A percentile compares a stretch with the other conserved stretches of the same genome.
Conservation (phyloP, 1,284 basidiomycete species). For the Waitea zeae region DNA sequence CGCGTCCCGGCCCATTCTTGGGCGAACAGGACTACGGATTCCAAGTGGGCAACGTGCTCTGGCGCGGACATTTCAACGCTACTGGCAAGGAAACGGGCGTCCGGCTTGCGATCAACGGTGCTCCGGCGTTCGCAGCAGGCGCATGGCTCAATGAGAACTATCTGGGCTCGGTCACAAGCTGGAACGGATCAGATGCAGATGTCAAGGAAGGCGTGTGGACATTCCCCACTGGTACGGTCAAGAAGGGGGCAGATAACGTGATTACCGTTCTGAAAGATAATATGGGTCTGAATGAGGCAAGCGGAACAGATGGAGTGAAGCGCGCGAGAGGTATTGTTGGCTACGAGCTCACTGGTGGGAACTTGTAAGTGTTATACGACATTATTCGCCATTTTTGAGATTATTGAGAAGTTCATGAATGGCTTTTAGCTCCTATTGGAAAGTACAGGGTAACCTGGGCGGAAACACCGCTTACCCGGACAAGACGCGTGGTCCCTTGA, state of each 20-base stretch:
- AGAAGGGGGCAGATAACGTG: slow-evolving; percentile 18
- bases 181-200: slow-evolving; percentile 21
- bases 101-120: slow-evolving; percentile 22
- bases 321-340: slow-evolving; percentile 23
- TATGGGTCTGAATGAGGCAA: slow-evolving; percentile 29
- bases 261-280: slow-evolving; percentile 35
- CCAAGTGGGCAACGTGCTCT: slow-evolving; percentile 36
- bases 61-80: slow-evolving; percentile 29
- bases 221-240: slow-evolving; percentile 16
- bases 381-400: slow-evolving; percentile 26
- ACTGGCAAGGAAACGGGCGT: slow-evolving; percentile 24
- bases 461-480: slow-evolving; percentile 17
- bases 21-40: slow-evolving; percentile 41
- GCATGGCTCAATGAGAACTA: slow-evolving; percentile 30
- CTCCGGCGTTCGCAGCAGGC: slow-evolving; percentile 26
- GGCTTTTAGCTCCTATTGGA: neutral
- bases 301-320: slow-evolving; percentile 25
- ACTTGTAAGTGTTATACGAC: slow-evolving; percentile 22
- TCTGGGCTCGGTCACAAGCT: slow-evolving; percentile 31
- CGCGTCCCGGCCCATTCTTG: too few relatives aligned
- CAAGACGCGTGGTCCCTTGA: slow-evolving; percentile 24
- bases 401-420: slow-evolving; percentile 16
- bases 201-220: neutral
- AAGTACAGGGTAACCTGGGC: slow-evolving; percentile 6
- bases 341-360: slow-evolving; percentile 23